Evolutionary conservation across 768 basidiomycete genomes (phyloP).

Genomic region (Leccinum uliginosum): DNA sequence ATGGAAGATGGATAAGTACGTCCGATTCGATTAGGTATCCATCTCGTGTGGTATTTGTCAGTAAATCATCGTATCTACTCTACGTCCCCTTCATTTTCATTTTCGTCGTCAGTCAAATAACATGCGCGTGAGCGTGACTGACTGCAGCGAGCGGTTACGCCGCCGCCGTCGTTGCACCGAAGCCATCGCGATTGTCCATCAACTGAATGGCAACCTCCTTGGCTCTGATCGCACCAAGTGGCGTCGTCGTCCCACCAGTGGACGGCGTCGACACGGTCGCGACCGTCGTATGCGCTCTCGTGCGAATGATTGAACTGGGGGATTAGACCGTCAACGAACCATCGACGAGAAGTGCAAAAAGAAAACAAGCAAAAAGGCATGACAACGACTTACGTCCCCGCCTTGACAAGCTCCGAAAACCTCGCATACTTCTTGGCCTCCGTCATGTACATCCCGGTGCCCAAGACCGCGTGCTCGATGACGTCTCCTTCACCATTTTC

Average conservation of each 20-base stretch:
- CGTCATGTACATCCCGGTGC: slow-evolving; percentile 53
- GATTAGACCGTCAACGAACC: background rate
- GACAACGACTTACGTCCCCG: slow-evolving; percentile 43
- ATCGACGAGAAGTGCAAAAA: background rate
- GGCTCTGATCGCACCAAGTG: slow-evolving; percentile 57
- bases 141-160: background rate
- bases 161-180: background rate
- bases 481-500: slow-evolving; percentile 8
- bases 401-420: slow-evolving; percentile 49
- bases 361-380: slow-evolving; percentile 3
- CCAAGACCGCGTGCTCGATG: slow-evolving; percentile 34
- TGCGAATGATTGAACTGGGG: slow-evolving; percentile 32
- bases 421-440: slow-evolving; percentile 50
- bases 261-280: slow-evolving; percentile 13
- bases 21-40: slow-evolving; percentile 15
- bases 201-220: slow-evolving; percentile 57
- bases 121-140: background rate
- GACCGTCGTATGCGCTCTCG: slow-evolving; percentile 34
- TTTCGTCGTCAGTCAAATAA: background rate
- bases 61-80: slow-evolving; percentile 1
- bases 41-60: background rate
- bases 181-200: slow-evolving; percentile 4
- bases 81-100: background rate
- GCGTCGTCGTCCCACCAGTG: slow-evolving; percentile 19
- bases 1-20: too few species aligned